Percentiles rank a stretch among this genome's conserved stretches.
Evolutionary conservation across 2,329 filamentous ascomycete species (phyloP).

Genomic region (Colletotrichum camelliae): DNA sequence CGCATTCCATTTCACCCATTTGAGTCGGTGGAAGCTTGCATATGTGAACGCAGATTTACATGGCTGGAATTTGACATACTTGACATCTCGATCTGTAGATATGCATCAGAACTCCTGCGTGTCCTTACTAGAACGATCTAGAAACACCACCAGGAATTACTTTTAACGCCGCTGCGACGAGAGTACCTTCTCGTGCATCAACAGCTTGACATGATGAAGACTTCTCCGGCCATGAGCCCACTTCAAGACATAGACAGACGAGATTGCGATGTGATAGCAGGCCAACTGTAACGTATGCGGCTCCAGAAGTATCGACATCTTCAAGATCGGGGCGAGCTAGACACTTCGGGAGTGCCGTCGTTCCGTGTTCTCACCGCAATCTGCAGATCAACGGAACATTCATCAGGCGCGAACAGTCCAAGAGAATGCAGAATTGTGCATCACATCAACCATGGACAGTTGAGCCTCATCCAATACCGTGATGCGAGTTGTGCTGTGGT

Average conservation of each 20-base stretch:
- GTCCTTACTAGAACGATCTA: neutral
- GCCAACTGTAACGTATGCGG: neutral
- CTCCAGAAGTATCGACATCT: neutral
- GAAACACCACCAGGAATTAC: neutral
- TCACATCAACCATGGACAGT: neutral
- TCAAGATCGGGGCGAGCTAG: neutral
- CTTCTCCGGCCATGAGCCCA: neutral
- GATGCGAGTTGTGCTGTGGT: neutral
- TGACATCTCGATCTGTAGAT: neutral
- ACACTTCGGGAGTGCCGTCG: neutral
- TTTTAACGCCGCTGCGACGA: neutral
- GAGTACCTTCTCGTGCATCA: neutral
- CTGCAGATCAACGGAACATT: neutral
- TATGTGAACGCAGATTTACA: neutral
- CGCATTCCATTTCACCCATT: neutral
- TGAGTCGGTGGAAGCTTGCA: neutral
- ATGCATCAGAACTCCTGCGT: neutral
- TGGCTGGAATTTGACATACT: neutral
- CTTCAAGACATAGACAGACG: neutral
- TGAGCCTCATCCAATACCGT: neutral
- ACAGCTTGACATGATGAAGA: neutral
- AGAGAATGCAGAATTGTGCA: neutral
- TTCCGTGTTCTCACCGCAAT: neutral
- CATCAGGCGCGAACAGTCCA: neutral
- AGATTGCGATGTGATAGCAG: neutral